phyloP scores from a whole-genome alignment of 2,329 filamentous ascomycete species.

The Stachybotrys echinatus region DNA sequence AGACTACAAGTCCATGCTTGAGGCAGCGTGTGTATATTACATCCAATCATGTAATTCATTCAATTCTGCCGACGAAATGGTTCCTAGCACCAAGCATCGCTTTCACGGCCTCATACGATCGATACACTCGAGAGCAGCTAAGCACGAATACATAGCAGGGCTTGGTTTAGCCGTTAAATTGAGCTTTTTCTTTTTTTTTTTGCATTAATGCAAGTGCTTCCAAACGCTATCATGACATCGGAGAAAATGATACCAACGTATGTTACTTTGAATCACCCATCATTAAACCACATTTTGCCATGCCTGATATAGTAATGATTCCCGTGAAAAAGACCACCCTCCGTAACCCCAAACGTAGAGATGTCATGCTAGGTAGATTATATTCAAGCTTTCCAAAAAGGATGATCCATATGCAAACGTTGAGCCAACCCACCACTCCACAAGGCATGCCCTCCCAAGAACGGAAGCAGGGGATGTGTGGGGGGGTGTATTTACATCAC shows the following conservation, averaged over 20 bases:
- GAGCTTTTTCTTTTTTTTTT: neutral
- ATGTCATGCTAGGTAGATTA: neutral
- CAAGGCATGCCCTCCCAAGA: neutral
- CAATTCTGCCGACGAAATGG: too few species aligned
- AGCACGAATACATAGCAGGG: too few species aligned
- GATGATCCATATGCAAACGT: neutral
- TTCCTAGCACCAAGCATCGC: too few species aligned
- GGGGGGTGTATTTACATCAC: slow-evolving; percentile 44
- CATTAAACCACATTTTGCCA: neutral
- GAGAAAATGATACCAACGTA: neutral
- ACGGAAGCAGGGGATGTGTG: neutral
- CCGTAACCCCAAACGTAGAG: neutral
- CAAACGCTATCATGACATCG: neutral
- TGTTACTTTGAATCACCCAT: neutral
- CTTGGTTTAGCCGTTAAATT: neutral
- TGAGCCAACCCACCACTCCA: neutral
- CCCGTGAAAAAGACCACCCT: neutral
- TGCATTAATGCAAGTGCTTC: neutral
- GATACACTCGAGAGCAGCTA: too few species aligned
- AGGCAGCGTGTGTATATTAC: too few species aligned
- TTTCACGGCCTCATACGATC: too few species aligned
- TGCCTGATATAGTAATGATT: neutral
- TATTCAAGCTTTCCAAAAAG: neutral
- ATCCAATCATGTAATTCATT: too few species aligned
- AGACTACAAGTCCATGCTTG: too few species aligned